Conservation (phyloP, 2,329 filamentous ascomycete species). For the Fusarium musae region DNA sequence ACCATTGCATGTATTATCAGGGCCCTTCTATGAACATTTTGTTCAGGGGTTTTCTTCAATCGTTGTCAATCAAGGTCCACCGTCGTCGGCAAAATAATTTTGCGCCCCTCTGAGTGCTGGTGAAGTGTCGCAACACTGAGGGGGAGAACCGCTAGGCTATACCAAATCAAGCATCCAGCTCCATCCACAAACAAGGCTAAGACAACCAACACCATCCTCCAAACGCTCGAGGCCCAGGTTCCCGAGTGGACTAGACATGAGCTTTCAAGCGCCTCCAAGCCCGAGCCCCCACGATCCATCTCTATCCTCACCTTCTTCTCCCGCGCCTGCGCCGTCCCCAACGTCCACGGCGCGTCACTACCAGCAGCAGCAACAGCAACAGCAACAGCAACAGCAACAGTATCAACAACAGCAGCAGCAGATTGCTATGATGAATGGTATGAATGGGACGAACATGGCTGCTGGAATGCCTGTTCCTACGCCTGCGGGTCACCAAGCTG, state of each 20-base stretch:
- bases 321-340: conserved; percentile 26
- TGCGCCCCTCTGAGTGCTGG: conserved; percentile 10
- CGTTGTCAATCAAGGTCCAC: neutral
- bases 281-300: conserved; percentile 42
- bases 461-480: conserved; percentile 65
- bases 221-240: conserved; percentile 40
- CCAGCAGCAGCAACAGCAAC: conserved; percentile 42
- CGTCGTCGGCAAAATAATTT: conserved; percentile 32
- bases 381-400: conserved; percentile 23
- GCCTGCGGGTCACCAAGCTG: conserved; percentile 74
- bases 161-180: conserved; percentile 43
- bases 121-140: conserved; percentile 26
- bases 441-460: conserved; percentile 60
- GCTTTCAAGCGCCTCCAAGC: conserved; percentile 47
- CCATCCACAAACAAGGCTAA: conserved; percentile 33
- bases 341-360: conserved; percentile 45
- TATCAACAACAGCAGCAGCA: conserved; percentile 42
- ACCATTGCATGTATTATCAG: no score
- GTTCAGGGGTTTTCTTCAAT: neutral
- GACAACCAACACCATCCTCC: conserved; percentile 38
- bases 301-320: conserved; percentile 31
- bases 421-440: conserved; percentile 58
- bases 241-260: conserved; percentile 46
- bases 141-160: conserved; percentile 32
- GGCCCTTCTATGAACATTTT: neutral